phyloP scores from a whole-genome alignment of 768 basidiomycete genomes.

The Boletus reticuloceps region DNA sequence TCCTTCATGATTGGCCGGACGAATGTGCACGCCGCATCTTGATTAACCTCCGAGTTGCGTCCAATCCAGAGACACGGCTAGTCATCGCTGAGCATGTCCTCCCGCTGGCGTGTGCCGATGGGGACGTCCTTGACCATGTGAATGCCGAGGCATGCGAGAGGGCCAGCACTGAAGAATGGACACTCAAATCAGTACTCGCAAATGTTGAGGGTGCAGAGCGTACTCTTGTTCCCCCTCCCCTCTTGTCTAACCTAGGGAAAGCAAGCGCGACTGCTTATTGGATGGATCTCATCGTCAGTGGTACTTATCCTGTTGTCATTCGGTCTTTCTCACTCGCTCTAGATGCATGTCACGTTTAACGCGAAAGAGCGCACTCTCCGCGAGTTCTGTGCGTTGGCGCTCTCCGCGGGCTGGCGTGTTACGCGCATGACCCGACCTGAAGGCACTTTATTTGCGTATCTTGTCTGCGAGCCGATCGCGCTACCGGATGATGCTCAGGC shows the following conservation, averaged over 20 bases:
- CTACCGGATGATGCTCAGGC: constrained; percentile 41
- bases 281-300: constrained; percentile 62
- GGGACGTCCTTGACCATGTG: constrained; percentile 11
- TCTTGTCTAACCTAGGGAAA: constrained; percentile 73
- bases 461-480: constrained; percentile 60
- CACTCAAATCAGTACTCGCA: constrained; percentile 30
- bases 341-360: constrained; percentile 74
- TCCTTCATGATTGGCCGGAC: constrained; percentile 81
- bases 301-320: background rate
- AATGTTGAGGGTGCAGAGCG: constrained; percentile 52
- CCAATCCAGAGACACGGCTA: constrained; percentile 47
- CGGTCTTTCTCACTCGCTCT: background rate
- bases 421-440: constrained; percentile 53
- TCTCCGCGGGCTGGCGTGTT: constrained; percentile 62
- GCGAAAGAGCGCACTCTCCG: constrained; percentile 68
- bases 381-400: constrained; percentile 52
- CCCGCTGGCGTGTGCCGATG: constrained; percentile 67
- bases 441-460: constrained; percentile 68
- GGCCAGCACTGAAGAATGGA: constrained; percentile 23
- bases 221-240: constrained; percentile 53
- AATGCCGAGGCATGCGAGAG: constrained; percentile 5
- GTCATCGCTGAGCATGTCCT: constrained; percentile 72
- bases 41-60: constrained; percentile 41
- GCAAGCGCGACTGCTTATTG: constrained; percentile 66
- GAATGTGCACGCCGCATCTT: constrained; percentile 46